Evolutionary conservation across 2,329 filamentous ascomycete genomes (phyloP).

Genomic region (Blastomyces gilchristii): DNA sequence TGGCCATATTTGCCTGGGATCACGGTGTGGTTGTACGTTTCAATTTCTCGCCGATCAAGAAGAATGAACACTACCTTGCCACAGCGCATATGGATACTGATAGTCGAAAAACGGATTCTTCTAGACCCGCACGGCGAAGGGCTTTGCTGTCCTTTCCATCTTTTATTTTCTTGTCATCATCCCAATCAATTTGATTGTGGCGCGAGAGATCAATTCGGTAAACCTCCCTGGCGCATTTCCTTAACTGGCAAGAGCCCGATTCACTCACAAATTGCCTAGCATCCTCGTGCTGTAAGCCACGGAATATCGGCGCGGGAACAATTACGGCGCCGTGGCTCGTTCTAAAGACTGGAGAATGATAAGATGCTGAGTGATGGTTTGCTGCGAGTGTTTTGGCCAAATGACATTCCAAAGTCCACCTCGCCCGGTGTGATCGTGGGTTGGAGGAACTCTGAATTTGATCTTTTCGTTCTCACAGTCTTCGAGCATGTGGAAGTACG

Average conservation of each 20-base stretch:
- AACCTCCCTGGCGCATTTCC: constrained; percentile 25
- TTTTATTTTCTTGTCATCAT: constrained; percentile 78
- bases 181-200: constrained; percentile 72
- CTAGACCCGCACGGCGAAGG: constrained; percentile 75
- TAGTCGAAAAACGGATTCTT: constrained; percentile 1
- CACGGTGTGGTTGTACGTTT: constrained; percentile 84
- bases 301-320: constrained; percentile 94
- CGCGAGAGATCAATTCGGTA: constrained; percentile 70
- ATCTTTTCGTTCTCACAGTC: constrained; percentile 82
- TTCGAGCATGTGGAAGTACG: constrained; percentile 83
- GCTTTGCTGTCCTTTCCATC: constrained; percentile 68
- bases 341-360: constrained; percentile 50
- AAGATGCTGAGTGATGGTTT: constrained; percentile 63
- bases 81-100: constrained; percentile 1
- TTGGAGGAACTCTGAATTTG: constrained; percentile 85
- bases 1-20: constrained; percentile 95
- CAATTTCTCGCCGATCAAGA: not conserved
- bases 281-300: constrained; percentile 65
- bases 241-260: not conserved
- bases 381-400: constrained; percentile 98
- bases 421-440: constrained; percentile 80
- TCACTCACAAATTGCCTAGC: constrained; percentile 42
- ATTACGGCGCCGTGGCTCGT: constrained; percentile 84
- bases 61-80: too few relatives aligned
- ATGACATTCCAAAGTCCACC: constrained; percentile 63